Percentiles rank a stretch among this genome's conserved stretches.
Evolutionary conservation across 2,329 filamentous ascomycete genomes (phyloP).

Genomic region (Malbranchea cinnamomea): DNA sequence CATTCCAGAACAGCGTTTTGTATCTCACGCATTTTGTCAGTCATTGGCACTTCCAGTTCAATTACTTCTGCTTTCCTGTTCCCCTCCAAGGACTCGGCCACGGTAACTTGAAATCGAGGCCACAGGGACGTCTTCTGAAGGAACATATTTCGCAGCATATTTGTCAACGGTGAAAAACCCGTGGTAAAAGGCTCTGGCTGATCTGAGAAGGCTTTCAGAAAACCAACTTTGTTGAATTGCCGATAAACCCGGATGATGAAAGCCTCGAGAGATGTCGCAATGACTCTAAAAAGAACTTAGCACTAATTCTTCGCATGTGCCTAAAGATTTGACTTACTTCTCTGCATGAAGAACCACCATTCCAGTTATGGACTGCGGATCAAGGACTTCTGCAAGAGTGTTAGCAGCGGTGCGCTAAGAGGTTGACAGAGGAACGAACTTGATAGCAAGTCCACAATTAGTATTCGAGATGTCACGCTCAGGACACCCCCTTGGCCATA

Average conservation of each 20-base stretch:
- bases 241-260: conserved; percentile 90
- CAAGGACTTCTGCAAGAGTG: conserved; percentile 40
- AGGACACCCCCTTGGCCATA: conserved; percentile 82
- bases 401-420: conserved; percentile 8
- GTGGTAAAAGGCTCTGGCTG: conserved; percentile 78
- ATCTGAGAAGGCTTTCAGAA: conserved; percentile 92
- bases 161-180: conserved; percentile 75
- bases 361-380: conserved; percentile 74
- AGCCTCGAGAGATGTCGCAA: conserved; percentile 79
- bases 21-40: conserved; percentile 79
- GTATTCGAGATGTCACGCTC: conserved; percentile 87
- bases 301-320: neutral
- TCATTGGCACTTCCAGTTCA: conserved; percentile 92
- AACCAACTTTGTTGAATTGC: conserved; percentile 85
- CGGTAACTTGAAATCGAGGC: conserved; percentile 83
- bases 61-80: conserved; percentile 92
- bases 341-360: conserved; percentile 81
- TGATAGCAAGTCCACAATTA: conserved; percentile 89
- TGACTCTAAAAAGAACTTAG: conserved; percentile 35
- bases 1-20: conserved; percentile 93
- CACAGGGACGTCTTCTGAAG: conserved; percentile 77
- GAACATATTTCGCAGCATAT: conserved; percentile 86
- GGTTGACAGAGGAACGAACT: conserved; percentile 19
- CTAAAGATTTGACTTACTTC: conserved; percentile 21
- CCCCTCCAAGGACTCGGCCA: conserved; percentile 79